Conservation (phyloP, 1,284 basidiomycete species). For the Rhodotorula sp. region DNA sequence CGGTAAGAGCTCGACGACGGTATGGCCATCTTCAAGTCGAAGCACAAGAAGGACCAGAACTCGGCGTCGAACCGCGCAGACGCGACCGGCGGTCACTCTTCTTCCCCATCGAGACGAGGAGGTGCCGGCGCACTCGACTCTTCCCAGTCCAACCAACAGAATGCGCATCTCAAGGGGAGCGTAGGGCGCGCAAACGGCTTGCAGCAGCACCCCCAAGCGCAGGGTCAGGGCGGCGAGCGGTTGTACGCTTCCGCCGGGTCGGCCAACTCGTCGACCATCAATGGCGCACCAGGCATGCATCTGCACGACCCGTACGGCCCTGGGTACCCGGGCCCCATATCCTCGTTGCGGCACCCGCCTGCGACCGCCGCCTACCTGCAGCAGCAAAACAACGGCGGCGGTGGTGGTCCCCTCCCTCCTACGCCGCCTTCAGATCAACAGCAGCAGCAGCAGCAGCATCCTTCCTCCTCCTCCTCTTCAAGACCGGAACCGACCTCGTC, state of each 20-base stretch:
- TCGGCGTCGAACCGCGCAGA: conserved; percentile 14
- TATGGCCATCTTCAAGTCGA: conserved; percentile 38
- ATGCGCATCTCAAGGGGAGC: conserved; percentile 8
- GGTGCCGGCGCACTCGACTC: neutral
- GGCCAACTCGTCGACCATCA: neutral
- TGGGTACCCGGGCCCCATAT: neutral
- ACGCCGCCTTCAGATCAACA: neutral
- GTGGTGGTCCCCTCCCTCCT: neutral
- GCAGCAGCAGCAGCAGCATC: neutral
- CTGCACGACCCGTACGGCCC: neutral
- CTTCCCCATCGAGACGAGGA: neutral
- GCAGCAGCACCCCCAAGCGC: neutral
- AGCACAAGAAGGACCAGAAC: conserved; percentile 24
- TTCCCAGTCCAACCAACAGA: neutral
- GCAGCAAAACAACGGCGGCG: neutral
- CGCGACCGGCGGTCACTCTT: neutral
- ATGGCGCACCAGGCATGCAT: neutral
- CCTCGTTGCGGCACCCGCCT: neutral
- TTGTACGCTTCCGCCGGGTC: conserved; percentile 5
- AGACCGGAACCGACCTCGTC: neutral
- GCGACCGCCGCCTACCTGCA: no score
- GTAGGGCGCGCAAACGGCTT: conserved; percentile 10
- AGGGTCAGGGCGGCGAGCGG: neutral
- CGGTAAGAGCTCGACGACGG: neutral
- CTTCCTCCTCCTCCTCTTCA: neutral